phyloP scores from a whole-genome alignment of 331 rosid species.

The Rhamnella rubrinervis region DNA sequence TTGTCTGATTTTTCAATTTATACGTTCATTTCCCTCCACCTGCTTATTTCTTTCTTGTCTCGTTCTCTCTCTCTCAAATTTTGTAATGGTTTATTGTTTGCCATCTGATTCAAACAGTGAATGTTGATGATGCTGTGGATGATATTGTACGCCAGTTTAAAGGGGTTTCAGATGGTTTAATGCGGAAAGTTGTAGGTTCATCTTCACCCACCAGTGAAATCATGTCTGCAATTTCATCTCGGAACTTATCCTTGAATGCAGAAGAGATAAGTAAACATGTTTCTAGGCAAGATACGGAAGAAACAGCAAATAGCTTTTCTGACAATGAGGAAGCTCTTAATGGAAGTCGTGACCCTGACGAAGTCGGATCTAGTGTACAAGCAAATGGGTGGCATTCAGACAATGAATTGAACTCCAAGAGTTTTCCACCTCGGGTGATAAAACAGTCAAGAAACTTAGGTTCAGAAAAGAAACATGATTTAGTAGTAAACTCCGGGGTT shows the following conservation, averaged over 20 bases:
- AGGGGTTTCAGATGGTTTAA: conserved; percentile 92
- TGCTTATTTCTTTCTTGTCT: not conserved
- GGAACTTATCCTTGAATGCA: conserved; percentile 45
- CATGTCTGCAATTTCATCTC: conserved; percentile 35
- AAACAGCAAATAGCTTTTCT: conserved; percentile 54
- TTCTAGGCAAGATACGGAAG: conserved; percentile 45
- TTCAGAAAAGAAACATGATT: conserved; percentile 45
- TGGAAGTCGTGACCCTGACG: conserved; percentile 35
- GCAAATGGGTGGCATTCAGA: conserved; percentile 65
- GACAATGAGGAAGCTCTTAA: conserved; percentile 60
- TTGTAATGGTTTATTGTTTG: not conserved
- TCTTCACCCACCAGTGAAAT: conserved; percentile 42
- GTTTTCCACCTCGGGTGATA: conserved; percentile 40
- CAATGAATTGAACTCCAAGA: conserved; percentile 63
- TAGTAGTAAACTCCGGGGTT: conserved; percentile 39
- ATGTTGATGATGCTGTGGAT: conserved; percentile 94
- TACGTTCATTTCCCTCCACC: not conserved
- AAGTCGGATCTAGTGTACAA: conserved; percentile 34
- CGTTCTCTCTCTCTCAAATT: not conserved
- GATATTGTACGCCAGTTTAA: conserved; percentile 92
- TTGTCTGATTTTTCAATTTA: not conserved
- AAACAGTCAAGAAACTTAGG: conserved; percentile 38
- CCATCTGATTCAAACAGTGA: conserved; percentile 50
- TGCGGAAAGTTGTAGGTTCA: conserved; percentile 67
- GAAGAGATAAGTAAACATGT: conserved; percentile 49